Evolutionary conservation across 2,329 filamentous ascomycete genomes (phyloP).

Genomic region (Exophiala xenobiotica): DNA sequence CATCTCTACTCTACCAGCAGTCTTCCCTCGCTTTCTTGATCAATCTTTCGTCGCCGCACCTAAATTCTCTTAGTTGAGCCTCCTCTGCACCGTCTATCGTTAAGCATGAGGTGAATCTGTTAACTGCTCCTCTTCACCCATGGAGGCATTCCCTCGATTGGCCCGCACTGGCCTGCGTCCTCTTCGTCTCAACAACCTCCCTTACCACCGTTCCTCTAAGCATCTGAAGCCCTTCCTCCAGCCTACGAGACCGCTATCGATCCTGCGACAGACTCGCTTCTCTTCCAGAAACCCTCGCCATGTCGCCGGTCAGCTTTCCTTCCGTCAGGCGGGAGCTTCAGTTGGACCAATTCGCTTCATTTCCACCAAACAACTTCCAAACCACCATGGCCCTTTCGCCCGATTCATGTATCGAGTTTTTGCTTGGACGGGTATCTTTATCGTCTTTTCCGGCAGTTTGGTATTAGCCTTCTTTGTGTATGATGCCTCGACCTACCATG

Average conservation of each 20-base stretch:
- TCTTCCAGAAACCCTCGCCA: background rate
- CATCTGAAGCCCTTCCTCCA: conserved; percentile 3
- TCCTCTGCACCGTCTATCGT: background rate
- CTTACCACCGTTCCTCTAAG: background rate
- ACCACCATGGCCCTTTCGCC: conserved; percentile 38
- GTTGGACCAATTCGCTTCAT: conserved; percentile 22
- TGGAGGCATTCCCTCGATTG: conserved; percentile 24
- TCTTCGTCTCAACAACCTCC: conserved; percentile 7
- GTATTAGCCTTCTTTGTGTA: conserved; percentile 88
- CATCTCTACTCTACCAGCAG: background rate
- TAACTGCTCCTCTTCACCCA: conserved; percentile 9
- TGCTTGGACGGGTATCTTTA: conserved; percentile 71
- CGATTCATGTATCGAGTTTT: conserved; percentile 67
- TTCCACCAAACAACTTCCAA: conserved; percentile 37
- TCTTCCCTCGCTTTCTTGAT: background rate
- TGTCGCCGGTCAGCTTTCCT: conserved; percentile 2
- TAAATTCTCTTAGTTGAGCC: background rate
- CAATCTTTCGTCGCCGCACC: background rate
- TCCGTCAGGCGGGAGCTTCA: conserved; percentile 5
- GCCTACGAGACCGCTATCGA: conserved; percentile 10
- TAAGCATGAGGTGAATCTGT: conserved; percentile 20
- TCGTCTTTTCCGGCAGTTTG: conserved; percentile 66
- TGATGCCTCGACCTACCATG: conserved; percentile 86
- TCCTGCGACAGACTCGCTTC: background rate
- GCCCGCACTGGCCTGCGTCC: conserved; percentile 16